Percentiles rank a stretch among this genome's conserved stretches.
These are phyloP conservation scores for Colletotrichum kahawae DNA, from an alignment of 2,329 filamentous ascomycete species.

Conservation along the genomic window DNA sequence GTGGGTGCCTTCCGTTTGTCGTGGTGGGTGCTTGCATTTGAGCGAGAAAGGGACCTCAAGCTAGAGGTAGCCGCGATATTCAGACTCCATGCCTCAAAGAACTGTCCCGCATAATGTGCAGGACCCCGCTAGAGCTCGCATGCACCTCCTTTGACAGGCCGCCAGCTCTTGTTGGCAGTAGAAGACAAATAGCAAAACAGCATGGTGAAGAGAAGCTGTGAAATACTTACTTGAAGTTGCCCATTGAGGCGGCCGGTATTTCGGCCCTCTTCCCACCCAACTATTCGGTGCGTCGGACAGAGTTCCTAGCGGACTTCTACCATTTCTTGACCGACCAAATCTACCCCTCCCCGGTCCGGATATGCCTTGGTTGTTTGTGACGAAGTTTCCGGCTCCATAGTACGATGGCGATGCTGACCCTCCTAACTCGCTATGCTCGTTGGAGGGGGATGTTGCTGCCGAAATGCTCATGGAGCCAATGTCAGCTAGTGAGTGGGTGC, in stretches of 20 bases:
- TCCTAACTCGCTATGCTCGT: constrained; percentile 36
- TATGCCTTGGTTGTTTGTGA: constrained; percentile 57
- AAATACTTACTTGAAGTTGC: constrained; percentile 50
- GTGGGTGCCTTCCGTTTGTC: background rate
- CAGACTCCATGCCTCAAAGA: background rate
- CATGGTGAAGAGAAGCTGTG: background rate
- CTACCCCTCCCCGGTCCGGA: constrained; percentile 86
- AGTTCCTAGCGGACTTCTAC: constrained; percentile 66
- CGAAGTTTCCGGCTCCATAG: constrained; percentile 54
- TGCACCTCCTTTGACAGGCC: background rate
- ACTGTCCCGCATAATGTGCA: background rate
- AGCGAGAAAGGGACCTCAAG: background rate
- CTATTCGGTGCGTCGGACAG: constrained; percentile 63
- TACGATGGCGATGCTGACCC: constrained; percentile 37
- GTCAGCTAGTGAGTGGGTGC: constrained; percentile 42
- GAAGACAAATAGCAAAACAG: background rate
- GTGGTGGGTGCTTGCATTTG: background rate
- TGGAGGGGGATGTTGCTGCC: constrained; percentile 35
- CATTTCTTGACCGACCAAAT: constrained; percentile 71
- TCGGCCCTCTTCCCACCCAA: constrained; percentile 56
- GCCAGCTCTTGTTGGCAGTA: background rate
- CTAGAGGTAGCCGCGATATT: background rate
- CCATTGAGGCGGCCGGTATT: constrained; percentile 50
- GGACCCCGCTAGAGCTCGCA: background rate
- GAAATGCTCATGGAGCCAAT: constrained; percentile 30